Evolutionary conservation across 2,329 filamentous ascomycete genomes (phyloP), one percentile per base, ranked within the genome.

Genomic region (Diaporthe ampelina): DNA sequence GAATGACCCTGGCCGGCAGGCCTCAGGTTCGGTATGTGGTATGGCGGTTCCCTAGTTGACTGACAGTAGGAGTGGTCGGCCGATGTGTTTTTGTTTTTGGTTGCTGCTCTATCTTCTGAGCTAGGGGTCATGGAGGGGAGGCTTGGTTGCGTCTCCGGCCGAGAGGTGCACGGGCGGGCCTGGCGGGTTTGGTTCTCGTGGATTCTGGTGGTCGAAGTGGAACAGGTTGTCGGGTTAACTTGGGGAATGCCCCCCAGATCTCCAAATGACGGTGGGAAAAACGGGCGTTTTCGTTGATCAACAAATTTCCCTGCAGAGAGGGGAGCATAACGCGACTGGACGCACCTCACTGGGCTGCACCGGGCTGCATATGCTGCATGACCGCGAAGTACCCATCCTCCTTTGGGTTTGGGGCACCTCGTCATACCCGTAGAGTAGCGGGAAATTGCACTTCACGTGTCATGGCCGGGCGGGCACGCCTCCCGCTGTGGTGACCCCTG

Each of bases 391-490:
- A 50, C 19, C 72, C 63, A 61, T 48, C 40, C 67, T 63, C 35
- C 45, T 70, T 73, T 70, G 61, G 65, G 65, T 15, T 29, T 70
- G 50, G 72, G 72, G 37, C 29, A 37, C 26, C 61, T 71, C 67
- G 72, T 65, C 72, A 73, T 73, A 73, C 37, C 58, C 50, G 52
- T 29, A 43, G 35, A 45, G 45, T 72, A 59, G 65, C 54, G 63
- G 72, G 72, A 74, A 45, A 74, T 74, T 74, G 54, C 72, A 57
- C 59, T 74, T 72, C 70, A 72, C 70, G 70, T 72, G 70, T 72
- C 57, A 70, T 37, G 26, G 35, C 35, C 9, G 35, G 35, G 37
- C 11, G 37, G 26, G 43, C 35, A 26, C 37, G 24, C 59, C 52
- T 72, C 70, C 70, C 70, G 70, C 57, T 26, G 56, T 61, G 32